These are phyloP conservation scores for Groenewaldozyma sp. DNA, from an alignment of 1,139 yeast species.

Conservation along the genomic window DNA sequence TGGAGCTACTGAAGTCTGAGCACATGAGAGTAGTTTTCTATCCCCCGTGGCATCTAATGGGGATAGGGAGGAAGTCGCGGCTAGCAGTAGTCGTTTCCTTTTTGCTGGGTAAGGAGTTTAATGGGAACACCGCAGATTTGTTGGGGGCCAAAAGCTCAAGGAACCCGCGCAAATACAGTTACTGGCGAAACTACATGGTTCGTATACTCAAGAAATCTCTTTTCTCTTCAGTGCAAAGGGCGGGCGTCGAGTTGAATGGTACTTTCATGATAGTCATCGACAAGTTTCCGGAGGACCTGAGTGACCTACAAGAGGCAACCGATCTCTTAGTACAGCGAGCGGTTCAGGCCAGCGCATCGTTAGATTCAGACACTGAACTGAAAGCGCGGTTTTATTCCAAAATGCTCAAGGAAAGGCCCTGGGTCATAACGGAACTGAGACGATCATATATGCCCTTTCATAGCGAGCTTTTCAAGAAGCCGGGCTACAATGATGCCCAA, in stretches of 20 bases:
- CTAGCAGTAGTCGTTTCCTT: slow-evolving; percentile 35
- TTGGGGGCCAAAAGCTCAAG: slow-evolving; percentile 21
- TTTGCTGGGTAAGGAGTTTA: slow-evolving; percentile 19
- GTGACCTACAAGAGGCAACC: background rate
- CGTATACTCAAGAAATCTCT: slow-evolving; percentile 34
- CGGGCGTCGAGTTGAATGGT: slow-evolving; percentile 32
- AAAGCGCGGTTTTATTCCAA: background rate
- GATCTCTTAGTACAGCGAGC: background rate
- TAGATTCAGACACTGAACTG: background rate
- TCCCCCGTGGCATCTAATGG: slow-evolving; percentile 40
- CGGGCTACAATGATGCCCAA: slow-evolving; percentile 52
- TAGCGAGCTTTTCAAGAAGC: too few species aligned
- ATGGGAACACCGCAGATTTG: slow-evolving; percentile 18
- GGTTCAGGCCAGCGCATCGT: background rate
- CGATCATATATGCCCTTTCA: background rate
- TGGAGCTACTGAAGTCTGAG: slow-evolving; percentile 11
- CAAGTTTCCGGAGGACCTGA: background rate
- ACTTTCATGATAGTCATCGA: background rate
- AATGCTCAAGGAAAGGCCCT: background rate
- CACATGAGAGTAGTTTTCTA: slow-evolving; percentile 27
- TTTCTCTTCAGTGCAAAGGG: slow-evolving; percentile 21
- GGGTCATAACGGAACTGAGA: background rate
- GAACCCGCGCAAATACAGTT: slow-evolving; percentile 36
- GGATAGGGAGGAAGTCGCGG: slow-evolving; percentile 40
- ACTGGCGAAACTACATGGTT: slow-evolving; percentile 33